A percentile compares a stretch with the other conserved stretches of the same genome.
Evolutionary conservation across 2,329 filamentous ascomycete genomes (phyloP).

Genomic region (Ophiognomonia clavigignenti-juglandacearum): DNA sequence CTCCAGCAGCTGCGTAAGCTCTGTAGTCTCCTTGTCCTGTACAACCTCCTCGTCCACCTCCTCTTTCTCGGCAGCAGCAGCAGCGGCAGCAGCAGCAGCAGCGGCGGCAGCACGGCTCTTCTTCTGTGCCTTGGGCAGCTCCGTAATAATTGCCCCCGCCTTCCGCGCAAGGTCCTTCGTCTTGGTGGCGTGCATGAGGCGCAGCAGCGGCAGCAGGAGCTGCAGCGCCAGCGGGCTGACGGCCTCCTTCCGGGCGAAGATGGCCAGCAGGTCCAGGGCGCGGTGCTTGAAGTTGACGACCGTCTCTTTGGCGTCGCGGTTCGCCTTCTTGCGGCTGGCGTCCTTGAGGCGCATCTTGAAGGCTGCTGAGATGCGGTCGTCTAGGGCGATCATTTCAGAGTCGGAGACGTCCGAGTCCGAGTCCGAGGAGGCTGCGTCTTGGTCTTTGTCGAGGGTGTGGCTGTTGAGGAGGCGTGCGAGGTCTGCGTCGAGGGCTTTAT

Average conservation of each 20-base stretch:
- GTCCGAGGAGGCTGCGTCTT: constrained; percentile 50
- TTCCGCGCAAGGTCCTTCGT: constrained; percentile 72
- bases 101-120: constrained; percentile 50
- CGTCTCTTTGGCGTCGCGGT: constrained; percentile 80
- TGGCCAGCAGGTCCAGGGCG: constrained; percentile 79
- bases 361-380: constrained; percentile 76
- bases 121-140: constrained; percentile 64
- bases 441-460: constrained; percentile 57
- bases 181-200: constrained; percentile 69
- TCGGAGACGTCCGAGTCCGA: constrained; percentile 85
- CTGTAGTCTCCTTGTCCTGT: constrained; percentile 21
- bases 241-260: constrained; percentile 78
- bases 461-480: constrained; percentile 60
- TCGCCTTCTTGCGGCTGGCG: constrained; percentile 74
- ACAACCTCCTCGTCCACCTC: constrained; percentile 32
- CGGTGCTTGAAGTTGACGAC: constrained; percentile 95
- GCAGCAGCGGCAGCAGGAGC: constrained; percentile 71
- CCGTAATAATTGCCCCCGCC: constrained; percentile 65
- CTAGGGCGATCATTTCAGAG: constrained; percentile 88
- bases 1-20: constrained; percentile 51
- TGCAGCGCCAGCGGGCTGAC: constrained; percentile 62
- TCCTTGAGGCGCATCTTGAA: constrained; percentile 74
- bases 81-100: too few species aligned
- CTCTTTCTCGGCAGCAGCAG: too few species aligned
- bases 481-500: constrained; percentile 30